Conservation (phyloP, 352 stramenopile genomes). For the Globisporangium parvum region DNA sequence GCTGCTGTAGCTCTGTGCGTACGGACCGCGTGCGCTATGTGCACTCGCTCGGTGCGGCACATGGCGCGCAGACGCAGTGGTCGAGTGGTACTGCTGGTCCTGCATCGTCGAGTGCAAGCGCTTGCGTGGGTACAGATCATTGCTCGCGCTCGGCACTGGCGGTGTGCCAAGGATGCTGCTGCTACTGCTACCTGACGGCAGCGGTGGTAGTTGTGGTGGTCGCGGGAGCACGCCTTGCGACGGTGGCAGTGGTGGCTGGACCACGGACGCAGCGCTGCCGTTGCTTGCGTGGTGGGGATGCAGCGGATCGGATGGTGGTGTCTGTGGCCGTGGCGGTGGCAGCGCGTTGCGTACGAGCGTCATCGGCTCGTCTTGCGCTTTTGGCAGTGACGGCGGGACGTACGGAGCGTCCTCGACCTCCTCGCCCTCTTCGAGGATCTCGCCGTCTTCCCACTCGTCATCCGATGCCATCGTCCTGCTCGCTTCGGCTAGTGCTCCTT, state of each 20-base stretch:
- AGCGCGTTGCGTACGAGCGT: background rate
- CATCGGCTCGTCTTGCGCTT: background rate
- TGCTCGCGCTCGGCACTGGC: background rate
- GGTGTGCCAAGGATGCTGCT: background rate
- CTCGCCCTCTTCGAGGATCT: constrained; percentile 67
- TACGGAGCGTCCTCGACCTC: constrained; percentile 18
- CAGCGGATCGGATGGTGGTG: background rate
- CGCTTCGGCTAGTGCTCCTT: background rate
- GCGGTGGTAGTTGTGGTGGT: background rate
- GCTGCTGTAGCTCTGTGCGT: constrained; percentile 8
- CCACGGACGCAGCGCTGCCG: background rate
- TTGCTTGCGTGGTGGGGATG: background rate
- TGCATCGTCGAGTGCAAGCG: constrained; percentile 26
- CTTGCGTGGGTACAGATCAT: constrained; percentile 17
- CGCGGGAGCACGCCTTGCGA: too few species aligned
- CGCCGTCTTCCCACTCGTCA: constrained; percentile 61
- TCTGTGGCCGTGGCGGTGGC: constrained; percentile 4
- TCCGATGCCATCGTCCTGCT: constrained; percentile 17
- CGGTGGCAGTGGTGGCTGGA: background rate
- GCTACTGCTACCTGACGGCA: constrained; percentile 5
- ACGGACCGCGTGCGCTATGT: background rate
- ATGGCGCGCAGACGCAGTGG: constrained; percentile 2
- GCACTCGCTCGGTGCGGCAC: background rate
- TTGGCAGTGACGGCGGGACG: constrained; percentile 8
- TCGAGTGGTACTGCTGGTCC: constrained; percentile 7